Evolutionary conservation across 2,329 filamentous ascomycete species (phyloP).

Genomic region (Neophaeococcomyces mojaviensis): DNA sequence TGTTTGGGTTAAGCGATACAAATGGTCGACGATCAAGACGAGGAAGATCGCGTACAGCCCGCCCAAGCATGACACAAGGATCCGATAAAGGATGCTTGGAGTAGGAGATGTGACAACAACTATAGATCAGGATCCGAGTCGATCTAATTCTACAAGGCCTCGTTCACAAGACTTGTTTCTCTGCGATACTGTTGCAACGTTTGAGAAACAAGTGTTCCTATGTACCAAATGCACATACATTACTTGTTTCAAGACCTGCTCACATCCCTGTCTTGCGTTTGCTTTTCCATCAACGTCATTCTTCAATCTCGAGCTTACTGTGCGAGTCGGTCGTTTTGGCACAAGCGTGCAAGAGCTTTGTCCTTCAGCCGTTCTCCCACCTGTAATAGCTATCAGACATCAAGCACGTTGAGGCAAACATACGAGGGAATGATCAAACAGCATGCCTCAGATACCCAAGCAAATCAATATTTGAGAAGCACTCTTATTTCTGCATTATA

Average conservation of each 20-base stretch:
- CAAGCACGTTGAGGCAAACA: no score
- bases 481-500: no score
- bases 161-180: not conserved
- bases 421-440: no score
- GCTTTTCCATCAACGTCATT: no score
- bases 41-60: conserved; percentile 87
- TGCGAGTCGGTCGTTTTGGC: no score
- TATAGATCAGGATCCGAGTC: not conserved
- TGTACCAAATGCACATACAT: conserved; percentile 9
- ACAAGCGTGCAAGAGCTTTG: no score
- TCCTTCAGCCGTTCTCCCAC: no score
- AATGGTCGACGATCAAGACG: conserved; percentile 94
- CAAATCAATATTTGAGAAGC: no score
- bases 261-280: not conserved
- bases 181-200: not conserved
- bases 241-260: not conserved
- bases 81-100: not conserved
- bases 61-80: conserved; percentile 35
- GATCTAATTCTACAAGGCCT: not conserved
- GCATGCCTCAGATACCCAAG: no score
- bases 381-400: no score
- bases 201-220: conserved; percentile 4
- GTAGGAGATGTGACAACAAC: not conserved
- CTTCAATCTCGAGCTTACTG: no score
- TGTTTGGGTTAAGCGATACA: conserved; percentile 99